phyloP scores from a whole-genome alignment of 108 stramenopile genomes.

The Nitzschia inconspicua region DNA sequence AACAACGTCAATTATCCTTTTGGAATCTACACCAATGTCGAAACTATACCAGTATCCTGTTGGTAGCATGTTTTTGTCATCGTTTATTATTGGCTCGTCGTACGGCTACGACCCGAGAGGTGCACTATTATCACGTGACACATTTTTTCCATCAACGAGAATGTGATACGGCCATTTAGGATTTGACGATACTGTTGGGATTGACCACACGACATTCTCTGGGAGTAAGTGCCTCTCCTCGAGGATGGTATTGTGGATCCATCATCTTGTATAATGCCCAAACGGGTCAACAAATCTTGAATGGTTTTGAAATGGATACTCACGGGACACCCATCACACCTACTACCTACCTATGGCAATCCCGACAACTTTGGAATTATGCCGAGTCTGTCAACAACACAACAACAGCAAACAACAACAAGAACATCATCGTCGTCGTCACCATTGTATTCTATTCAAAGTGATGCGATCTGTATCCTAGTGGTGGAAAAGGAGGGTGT shows the following conservation, averaged over 20 bases:
- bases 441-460: no score
- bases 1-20: conserved; percentile 10
- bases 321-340: conserved; percentile 30
- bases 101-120: conserved; percentile 81
- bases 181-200: conserved; percentile 35
- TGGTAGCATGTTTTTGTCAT: conserved; percentile 65
- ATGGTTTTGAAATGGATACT: conserved; percentile 20
- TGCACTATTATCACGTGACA: conserved; percentile 83
- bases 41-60: conserved; percentile 51
- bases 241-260: conserved; percentile 84
- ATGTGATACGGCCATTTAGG: conserved; percentile 62
- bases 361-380: neutral
- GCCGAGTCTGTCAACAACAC: neutral
- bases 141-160: conserved; percentile 78
- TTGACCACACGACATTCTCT: conserved; percentile 53
- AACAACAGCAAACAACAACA: neutral
- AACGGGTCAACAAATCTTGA: conserved; percentile 24
- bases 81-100: conserved; percentile 43
- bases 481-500: conserved; percentile 98
- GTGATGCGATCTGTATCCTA: conserved; percentile 73
- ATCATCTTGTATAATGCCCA: conserved; percentile 33
- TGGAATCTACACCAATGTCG: conserved; percentile 44
- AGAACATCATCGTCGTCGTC: neutral
- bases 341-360: conserved; percentile 1
- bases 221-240: conserved; percentile 79